Evolutionary conservation across 164 flowering plant genomes (phyloP).

Genomic region (Vitis rupestris): DNA sequence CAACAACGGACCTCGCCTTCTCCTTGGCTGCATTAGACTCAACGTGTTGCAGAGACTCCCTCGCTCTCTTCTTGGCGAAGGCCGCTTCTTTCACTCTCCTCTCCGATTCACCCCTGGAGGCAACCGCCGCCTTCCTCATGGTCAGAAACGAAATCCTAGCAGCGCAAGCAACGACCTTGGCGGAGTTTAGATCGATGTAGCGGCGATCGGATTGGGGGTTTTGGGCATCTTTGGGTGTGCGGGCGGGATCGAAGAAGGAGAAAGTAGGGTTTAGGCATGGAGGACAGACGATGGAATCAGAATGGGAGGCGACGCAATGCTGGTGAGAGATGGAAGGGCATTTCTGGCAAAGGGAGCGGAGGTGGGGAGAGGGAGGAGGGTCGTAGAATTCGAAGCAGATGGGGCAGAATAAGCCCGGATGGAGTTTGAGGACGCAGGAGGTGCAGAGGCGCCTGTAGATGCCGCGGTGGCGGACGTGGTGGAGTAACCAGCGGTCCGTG

Average conservation of each 20-base stretch:
- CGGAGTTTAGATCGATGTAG: slow-evolving; percentile 34
- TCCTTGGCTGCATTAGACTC: slow-evolving; percentile 16
- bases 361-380: slow-evolving; percentile 7
- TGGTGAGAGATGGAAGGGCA: slow-evolving; percentile 34
- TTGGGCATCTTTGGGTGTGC: not conserved
- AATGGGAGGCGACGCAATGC: slow-evolving; percentile 15
- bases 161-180: slow-evolving; percentile 52
- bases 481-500: slow-evolving; percentile 18
- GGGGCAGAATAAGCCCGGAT: slow-evolving; percentile 36
- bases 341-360: slow-evolving; percentile 21
- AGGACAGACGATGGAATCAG: slow-evolving; percentile 25
- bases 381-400: slow-evolving; percentile 32
- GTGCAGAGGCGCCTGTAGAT: slow-evolving; percentile 32
- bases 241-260: slow-evolving; percentile 30
- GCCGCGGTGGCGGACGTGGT: slow-evolving; percentile 28
- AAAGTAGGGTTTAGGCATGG: slow-evolving; percentile 43
- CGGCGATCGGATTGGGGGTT: not conserved
- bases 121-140: slow-evolving; percentile 44
- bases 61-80: slow-evolving; percentile 52
- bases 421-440: slow-evolving; percentile 37
- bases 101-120: slow-evolving; percentile 50
- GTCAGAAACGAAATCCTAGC: slow-evolving; percentile 50
- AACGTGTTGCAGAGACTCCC: slow-evolving; percentile 51
- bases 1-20: slow-evolving; percentile 9
- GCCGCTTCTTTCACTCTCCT: slow-evolving; percentile 62